A percentile compares a stretch with the other conserved stretches of the same genome.
Evolutionary conservation across 1,284 basidiomycete genomes (phyloP).

Genomic region (Inonotus hispidus): DNA sequence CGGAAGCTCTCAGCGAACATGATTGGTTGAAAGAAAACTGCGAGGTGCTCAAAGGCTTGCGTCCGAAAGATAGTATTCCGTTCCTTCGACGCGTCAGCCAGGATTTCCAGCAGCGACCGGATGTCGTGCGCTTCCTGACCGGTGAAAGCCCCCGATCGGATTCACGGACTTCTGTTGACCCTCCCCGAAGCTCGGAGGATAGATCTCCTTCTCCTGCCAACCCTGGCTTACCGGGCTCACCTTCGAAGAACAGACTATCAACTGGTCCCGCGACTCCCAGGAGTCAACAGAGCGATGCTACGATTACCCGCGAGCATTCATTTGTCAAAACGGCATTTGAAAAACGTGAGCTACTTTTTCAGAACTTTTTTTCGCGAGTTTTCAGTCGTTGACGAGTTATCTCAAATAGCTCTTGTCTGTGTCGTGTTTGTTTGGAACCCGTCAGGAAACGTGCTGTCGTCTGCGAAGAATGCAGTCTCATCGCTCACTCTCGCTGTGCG

Average conservation of each 20-base stretch:
- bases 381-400: background rate
- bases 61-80: slow-evolving; percentile 90
- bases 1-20: slow-evolving; percentile 46
- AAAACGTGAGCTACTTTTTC: slow-evolving; percentile 59
- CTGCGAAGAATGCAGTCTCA: slow-evolving; percentile 85
- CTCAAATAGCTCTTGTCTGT: slow-evolving; percentile 76
- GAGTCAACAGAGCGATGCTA: slow-evolving; percentile 39
- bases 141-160: slow-evolving; percentile 45
- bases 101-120: slow-evolving; percentile 66
- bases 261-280: slow-evolving; percentile 34
- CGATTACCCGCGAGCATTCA: slow-evolving; percentile 64
- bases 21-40: slow-evolving; percentile 58
- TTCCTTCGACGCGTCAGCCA: slow-evolving; percentile 87
- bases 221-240: slow-evolving; percentile 27
- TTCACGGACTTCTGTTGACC: slow-evolving; percentile 34
- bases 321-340: slow-evolving; percentile 92
- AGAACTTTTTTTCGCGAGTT: background rate
- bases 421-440: slow-evolving; percentile 75
- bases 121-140: slow-evolving; percentile 48
- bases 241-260: slow-evolving; percentile 31
- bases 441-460: slow-evolving; percentile 87
- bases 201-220: slow-evolving; percentile 25
- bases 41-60: slow-evolving; percentile 70
- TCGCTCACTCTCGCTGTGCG: slow-evolving; percentile 80
- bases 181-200: slow-evolving; percentile 16